Base-by-base conservation (phyloP, 2,329 filamentous ascomycete genomes). In the Pseudogymnoascus sp. region DNA sequence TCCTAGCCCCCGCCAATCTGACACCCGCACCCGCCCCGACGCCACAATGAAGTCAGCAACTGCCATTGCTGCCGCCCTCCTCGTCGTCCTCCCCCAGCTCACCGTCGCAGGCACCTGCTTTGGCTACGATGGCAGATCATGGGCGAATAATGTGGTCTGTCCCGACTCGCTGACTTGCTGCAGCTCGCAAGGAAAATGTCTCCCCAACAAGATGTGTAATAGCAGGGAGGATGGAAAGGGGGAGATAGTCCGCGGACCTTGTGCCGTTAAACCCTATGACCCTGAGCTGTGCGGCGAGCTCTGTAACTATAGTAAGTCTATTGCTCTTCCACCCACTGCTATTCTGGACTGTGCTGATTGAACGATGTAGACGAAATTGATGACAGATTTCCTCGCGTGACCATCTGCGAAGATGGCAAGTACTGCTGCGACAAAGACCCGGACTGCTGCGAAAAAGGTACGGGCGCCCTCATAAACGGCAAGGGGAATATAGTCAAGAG, bases 361-460 rank as follows among this genome's bases (percentile, higher is more conserved):
- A 60, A 7, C n/a, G 22, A 14, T 20, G 28, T 57, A 61, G 60
- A 61, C 43, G 60, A 61, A 20, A 61, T 25, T 6, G 4, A 25
- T 9, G 20, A 39, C 0, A 25, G 12, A 12, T 60, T 61, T 6
- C 60, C 60, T 12, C 60, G 57, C 35, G 60, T 61, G 25, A 61
- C 60, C 16, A 37, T 61, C 30, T 61, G 60, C 32, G 28, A 30
- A 22, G 18, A 22, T 61, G 60, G 60, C n/a, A 47, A 28, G 20
- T 61, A 60, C 28, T 61, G 60, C 58, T 61, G 60, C 38, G 11
- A 41, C 38, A 47, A 61, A n/a, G 28, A 60, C 20, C 4, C 18
- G 18, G 34, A 59, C 4, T 61, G 60, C 25, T 61, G 60, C 47
- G 32, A 18, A 1, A 37, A 43, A 32, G 57, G 35, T 12, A 43